These are phyloP conservation scores for Epichloe amarillans DNA, from an alignment of 2,329 filamentous ascomycete genomes.

Conservation along the genomic window DNA sequence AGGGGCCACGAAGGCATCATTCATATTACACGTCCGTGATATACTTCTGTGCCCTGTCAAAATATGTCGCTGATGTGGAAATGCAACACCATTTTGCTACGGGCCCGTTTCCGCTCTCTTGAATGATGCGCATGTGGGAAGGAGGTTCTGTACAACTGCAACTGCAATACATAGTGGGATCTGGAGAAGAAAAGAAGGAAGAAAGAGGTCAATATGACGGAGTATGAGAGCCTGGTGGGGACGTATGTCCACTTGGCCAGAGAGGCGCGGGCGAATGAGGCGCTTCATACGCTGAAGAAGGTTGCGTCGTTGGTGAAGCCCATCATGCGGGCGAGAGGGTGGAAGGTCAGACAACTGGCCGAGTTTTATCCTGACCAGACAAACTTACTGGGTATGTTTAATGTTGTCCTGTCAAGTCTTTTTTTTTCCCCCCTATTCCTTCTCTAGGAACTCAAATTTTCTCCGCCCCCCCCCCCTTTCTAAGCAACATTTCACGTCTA, in stretches of 20 bases:
- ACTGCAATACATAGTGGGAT: too few species aligned
- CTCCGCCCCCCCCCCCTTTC: background rate
- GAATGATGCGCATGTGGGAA: too few species aligned
- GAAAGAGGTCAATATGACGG: conserved; percentile 6
- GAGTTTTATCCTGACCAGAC: conserved; percentile 73
- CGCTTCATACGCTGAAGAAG: conserved; percentile 54
- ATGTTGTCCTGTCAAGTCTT: too few species aligned
- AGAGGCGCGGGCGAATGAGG: conserved; percentile 34
- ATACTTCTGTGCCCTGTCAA: background rate
- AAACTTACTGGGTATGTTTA: conserved; percentile 52
- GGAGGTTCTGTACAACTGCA: too few species aligned
- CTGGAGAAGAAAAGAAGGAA: background rate
- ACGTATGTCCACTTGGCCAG: conserved; percentile 36
- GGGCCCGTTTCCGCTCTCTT: too few species aligned
- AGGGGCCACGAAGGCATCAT: background rate
- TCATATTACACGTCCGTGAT: conserved; percentile 1
- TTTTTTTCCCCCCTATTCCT: background rate
- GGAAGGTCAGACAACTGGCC: conserved; percentile 64
- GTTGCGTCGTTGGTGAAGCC: conserved; percentile 85
- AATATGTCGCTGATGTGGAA: background rate
- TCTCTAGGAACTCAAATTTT: too few species aligned
- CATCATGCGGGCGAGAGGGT: conserved; percentile 77
- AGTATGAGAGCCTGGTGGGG: conserved; percentile 28
- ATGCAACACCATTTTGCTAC: background rate
- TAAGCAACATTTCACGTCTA: background rate